phyloP scores from a whole-genome alignment of 1,139 yeast genomes.

The Diutina rugosa region DNA sequence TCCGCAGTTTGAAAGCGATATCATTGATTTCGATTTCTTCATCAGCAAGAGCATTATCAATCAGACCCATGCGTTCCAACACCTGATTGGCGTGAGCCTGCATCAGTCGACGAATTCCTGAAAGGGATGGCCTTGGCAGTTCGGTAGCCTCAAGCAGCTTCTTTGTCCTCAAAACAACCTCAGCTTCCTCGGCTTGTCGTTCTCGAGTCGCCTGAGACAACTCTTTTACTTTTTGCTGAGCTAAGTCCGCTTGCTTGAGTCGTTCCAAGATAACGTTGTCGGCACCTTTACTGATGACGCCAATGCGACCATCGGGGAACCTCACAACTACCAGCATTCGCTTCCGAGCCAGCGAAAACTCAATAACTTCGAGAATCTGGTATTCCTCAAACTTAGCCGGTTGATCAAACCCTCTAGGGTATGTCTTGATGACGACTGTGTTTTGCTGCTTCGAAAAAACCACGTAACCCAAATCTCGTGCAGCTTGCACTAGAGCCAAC shows the following conservation, averaged over 20 bases:
- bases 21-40: conserved; percentile 47
- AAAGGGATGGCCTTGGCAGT: neutral
- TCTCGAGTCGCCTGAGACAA: conserved; percentile 44
- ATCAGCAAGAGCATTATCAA: conserved; percentile 44
- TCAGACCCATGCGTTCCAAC: conserved; percentile 19
- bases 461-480: conserved; percentile 84
- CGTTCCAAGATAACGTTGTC: conserved; percentile 84
- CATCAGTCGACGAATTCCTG: neutral
- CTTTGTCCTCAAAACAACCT: conserved; percentile 45
- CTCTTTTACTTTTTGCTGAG: conserved; percentile 49
- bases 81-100: neutral
- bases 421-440: conserved; percentile 54
- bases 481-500: conserved; percentile 84
- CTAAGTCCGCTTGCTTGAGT: conserved; percentile 44
- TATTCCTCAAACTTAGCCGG: conserved; percentile 56
- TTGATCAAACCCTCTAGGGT: conserved; percentile 66
- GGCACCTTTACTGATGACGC: conserved; percentile 88
- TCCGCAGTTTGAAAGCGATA: conserved; percentile 45
- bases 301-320: conserved; percentile 69
- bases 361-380: conserved; percentile 66
- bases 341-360: conserved; percentile 78
- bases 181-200: conserved; percentile 75
- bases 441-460: conserved; percentile 56
- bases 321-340: conserved; percentile 84
- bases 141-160: conserved; percentile 17